phyloP scores from a whole-genome alignment of 495 filamentous ascomycete species.

The Daldinia caldariorum region DNA sequence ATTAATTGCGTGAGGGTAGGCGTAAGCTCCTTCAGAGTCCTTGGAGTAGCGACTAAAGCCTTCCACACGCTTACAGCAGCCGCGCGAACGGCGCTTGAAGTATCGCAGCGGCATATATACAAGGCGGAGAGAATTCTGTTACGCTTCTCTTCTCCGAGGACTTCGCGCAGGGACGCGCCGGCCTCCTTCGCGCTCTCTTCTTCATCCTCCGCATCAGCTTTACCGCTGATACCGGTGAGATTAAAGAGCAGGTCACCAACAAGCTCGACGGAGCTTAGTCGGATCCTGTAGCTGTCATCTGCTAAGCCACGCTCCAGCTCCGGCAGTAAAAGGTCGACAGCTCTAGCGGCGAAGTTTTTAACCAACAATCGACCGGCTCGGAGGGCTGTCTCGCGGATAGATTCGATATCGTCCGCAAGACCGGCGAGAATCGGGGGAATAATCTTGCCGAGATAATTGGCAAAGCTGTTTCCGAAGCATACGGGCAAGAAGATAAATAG shows the following conservation, averaged over 20 bases:
- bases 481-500: constrained; percentile 98
- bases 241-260: constrained; percentile 98
- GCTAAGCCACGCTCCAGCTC: constrained; percentile 95
- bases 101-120: constrained; percentile 98
- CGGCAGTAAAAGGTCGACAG: constrained; percentile 91
- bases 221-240: constrained; percentile 91
- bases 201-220: constrained; percentile 75
- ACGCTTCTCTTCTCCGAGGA: constrained; percentile 92
- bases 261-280: constrained; percentile 95
- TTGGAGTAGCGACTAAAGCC: constrained; percentile 90
- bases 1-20: constrained; percentile 93
- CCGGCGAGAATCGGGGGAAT: constrained; percentile 96
- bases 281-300: constrained; percentile 94
- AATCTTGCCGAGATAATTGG: constrained; percentile 92
- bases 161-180: constrained; percentile 88
- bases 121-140: constrained; percentile 94
- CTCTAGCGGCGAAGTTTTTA: constrained; percentile 95
- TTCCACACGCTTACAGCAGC: constrained; percentile 97
- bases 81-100: constrained; percentile 86
- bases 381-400: constrained; percentile 92
- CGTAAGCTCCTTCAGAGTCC: constrained; percentile 92
- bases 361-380: constrained; percentile 92
- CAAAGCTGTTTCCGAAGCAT: constrained; percentile 98
- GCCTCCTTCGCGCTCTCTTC: constrained; percentile 84
- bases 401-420: constrained; percentile 93